Percentiles rank a stretch among this genome's conserved stretches.
Evolutionary conservation across 1,284 basidiomycete genomes (phyloP).

Genomic region (Trichosporon faecale): DNA sequence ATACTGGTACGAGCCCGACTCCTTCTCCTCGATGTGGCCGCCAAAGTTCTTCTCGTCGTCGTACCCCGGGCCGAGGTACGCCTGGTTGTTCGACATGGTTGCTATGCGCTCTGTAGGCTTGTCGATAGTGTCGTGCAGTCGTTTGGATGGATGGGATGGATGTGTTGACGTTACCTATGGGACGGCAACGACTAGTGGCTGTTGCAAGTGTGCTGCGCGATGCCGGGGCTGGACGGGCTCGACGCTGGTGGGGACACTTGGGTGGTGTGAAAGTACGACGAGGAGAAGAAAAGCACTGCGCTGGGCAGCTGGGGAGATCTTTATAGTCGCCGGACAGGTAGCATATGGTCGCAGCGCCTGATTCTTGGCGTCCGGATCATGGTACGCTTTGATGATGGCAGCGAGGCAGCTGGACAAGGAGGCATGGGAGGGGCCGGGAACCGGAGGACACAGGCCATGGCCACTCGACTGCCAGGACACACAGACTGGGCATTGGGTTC

Average conservation of each 20-base stretch:
- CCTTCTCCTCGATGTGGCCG: slow-evolving; percentile 11
- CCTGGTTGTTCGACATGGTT: background rate
- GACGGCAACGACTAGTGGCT: background rate
- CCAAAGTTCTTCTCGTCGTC: slow-evolving; percentile 7
- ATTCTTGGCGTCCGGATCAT: slow-evolving; percentile 6
- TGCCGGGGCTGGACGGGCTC: background rate
- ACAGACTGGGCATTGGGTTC: background rate
- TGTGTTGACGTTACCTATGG: background rate
- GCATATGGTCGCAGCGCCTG: background rate
- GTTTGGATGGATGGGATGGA: background rate
- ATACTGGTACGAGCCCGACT: background rate
- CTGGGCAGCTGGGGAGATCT: background rate
- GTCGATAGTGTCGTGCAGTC: background rate
- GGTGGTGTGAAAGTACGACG: background rate
- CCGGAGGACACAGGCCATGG: background rate
- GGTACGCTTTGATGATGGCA: background rate
- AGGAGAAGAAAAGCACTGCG: background rate
- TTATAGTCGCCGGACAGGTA: slow-evolving; percentile 1
- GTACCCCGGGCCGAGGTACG: background rate
- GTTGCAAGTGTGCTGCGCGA: background rate
- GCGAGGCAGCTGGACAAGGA: background rate
- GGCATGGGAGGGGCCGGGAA: background rate
- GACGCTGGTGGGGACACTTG: background rate
- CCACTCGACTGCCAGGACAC: background rate
- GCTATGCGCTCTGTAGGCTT: background rate